These are phyloP conservation scores for Iris pallida DNA, from an alignment of 116 monocot genomes.

Conservation along the genomic window DNA sequence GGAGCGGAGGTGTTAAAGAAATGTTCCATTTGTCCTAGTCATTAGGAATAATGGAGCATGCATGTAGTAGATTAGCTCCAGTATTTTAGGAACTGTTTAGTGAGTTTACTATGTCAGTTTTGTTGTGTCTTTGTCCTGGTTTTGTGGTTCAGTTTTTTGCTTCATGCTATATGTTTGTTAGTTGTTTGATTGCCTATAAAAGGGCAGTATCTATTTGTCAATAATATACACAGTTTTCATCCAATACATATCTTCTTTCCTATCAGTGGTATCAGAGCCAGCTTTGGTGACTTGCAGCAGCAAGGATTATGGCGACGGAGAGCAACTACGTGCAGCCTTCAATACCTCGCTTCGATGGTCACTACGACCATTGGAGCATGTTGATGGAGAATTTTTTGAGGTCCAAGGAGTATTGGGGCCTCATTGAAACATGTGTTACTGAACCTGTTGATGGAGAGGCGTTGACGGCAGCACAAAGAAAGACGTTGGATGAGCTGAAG, in stretches of 20 bases:
- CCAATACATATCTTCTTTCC: background rate
- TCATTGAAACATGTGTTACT: background rate
- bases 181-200: no score
- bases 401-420: background rate
- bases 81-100: no score
- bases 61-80: no score
- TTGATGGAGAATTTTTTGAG: background rate
- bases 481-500: background rate
- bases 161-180: no score
- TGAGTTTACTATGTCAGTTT: no score
- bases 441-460: background rate
- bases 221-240: no score
- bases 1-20: no score
- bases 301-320: background rate
- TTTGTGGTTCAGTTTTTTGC: no score
- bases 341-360: constrained; percentile 1
- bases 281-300: background rate
- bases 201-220: no score
- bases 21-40: no score
- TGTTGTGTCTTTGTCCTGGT: no score
- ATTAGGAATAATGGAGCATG: no score
- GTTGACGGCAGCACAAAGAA: background rate
- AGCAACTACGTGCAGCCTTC: background rate
- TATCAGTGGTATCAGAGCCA: background rate
- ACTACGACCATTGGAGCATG: constrained; percentile 6